phyloP scores from a whole-genome alignment of 345 rosid species.

The Kernera saxatilis region DNA sequence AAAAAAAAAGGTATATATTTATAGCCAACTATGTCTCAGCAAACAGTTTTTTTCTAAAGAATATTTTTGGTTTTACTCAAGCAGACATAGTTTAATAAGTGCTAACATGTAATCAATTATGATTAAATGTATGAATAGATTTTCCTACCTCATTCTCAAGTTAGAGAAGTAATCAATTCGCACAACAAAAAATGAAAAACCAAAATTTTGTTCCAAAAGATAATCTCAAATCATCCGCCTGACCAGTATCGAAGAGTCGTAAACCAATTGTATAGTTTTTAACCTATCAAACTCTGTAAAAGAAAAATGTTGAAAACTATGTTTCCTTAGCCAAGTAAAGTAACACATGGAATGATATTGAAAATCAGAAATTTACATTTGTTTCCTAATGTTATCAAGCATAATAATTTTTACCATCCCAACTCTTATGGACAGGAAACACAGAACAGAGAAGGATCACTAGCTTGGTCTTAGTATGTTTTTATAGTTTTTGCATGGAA shows the following conservation, averaged over 20 bases:
- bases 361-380: neutral
- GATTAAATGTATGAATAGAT: neutral
- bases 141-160: neutral
- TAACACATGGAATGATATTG: neutral
- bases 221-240: neutral
- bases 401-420: neutral
- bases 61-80: neutral
- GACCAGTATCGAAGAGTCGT: neutral
- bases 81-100: neutral
- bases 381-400: neutral
- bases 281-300: neutral
- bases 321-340: neutral
- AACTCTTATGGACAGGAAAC: neutral
- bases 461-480: neutral
- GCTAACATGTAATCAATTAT: neutral
- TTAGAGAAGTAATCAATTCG: neutral
- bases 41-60: neutral
- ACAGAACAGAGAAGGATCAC: constrained; percentile 13
- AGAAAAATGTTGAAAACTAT: neutral
- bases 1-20: neutral
- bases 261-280: neutral
- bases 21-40: constrained; percentile 1
- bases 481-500: neutral
- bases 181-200: neutral
- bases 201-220: neutral